Conservation (phyloP, 306 rosid genomes). For the Pyrus bretschneideri region DNA sequence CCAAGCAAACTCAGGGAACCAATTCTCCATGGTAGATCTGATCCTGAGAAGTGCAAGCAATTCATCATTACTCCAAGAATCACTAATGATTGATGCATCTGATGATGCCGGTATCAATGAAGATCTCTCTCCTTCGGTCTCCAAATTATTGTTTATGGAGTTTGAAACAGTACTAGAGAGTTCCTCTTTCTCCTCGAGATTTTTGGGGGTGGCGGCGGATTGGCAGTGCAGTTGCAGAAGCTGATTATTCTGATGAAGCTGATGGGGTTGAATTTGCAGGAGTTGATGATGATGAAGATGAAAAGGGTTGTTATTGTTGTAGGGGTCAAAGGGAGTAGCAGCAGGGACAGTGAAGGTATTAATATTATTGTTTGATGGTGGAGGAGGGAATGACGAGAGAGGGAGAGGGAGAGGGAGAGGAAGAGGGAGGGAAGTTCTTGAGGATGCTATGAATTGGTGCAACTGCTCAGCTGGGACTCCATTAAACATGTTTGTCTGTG, state of each 20-base stretch:
- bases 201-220: constrained; percentile 11
- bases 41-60: constrained; percentile 64
- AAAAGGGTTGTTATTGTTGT: not conserved
- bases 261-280: constrained; percentile 2
- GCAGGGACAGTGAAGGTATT: not conserved
- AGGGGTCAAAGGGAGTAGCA: not conserved
- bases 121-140: constrained; percentile 24
- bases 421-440: constrained; percentile 42
- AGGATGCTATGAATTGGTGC: constrained; percentile 79
- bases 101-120: not conserved
- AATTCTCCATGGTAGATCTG: constrained; percentile 75
- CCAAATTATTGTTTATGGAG: constrained; percentile 16
- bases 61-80: constrained; percentile 68
- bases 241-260: constrained; percentile 15
- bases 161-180: not conserved
- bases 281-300: not conserved
- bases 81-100: not conserved
- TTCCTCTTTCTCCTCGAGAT: constrained; percentile 16
- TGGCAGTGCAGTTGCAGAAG: constrained; percentile 36
- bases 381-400: constrained; percentile 24
- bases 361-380: not conserved
- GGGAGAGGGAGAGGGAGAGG: constrained; percentile 59
- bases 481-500: constrained; percentile 60
- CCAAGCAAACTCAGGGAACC: constrained; percentile 78
- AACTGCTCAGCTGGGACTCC: constrained; percentile 83